Evolutionary conservation across 139 green algal genomes (phyloP).

Genomic region (Micractinium conductrix): DNA sequence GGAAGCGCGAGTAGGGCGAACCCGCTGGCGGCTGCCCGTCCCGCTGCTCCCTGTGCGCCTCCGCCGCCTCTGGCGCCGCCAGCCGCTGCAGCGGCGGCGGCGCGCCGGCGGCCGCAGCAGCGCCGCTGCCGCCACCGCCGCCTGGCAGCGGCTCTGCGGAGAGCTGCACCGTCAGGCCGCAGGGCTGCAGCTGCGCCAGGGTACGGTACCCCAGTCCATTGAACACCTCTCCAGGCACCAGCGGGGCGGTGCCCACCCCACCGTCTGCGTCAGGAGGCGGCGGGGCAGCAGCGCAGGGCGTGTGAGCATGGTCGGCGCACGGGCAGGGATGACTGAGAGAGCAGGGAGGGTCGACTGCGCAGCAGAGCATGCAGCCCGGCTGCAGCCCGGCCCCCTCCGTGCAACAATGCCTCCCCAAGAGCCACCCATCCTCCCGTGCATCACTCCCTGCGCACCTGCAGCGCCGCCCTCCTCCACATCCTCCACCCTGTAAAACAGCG

Average conservation of each 20-base stretch:
- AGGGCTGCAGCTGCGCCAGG: slow-evolving; percentile 34
- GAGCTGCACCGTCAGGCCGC: slow-evolving; percentile 18
- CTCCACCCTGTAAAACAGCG: slow-evolving; percentile 19
- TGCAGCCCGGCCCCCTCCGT: background rate
- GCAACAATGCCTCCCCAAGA: background rate
- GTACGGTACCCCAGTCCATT: slow-evolving; percentile 7
- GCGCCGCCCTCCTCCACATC: background rate
- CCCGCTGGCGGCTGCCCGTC: background rate
- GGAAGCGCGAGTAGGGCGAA: slow-evolving; percentile 3
- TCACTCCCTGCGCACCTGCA: background rate
- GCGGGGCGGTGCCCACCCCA: slow-evolving; percentile 24
- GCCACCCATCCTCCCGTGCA: background rate
- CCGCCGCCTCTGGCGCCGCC: background rate
- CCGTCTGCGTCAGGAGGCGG: background rate
- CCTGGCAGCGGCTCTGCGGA: background rate
- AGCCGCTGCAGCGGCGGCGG: background rate
- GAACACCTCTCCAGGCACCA: slow-evolving; percentile 40
- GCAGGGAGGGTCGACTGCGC: background rate
- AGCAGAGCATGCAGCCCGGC: background rate
- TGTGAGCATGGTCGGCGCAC: background rate
- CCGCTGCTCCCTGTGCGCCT: background rate
- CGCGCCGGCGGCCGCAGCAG: background rate
- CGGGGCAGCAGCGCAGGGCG: background rate
- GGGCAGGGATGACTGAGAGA: background rate
- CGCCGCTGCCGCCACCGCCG: background rate